These are phyloP conservation scores for Nakazawaea anatomiae DNA, from an alignment of 805 yeast species.

Conservation along the genomic window DNA sequence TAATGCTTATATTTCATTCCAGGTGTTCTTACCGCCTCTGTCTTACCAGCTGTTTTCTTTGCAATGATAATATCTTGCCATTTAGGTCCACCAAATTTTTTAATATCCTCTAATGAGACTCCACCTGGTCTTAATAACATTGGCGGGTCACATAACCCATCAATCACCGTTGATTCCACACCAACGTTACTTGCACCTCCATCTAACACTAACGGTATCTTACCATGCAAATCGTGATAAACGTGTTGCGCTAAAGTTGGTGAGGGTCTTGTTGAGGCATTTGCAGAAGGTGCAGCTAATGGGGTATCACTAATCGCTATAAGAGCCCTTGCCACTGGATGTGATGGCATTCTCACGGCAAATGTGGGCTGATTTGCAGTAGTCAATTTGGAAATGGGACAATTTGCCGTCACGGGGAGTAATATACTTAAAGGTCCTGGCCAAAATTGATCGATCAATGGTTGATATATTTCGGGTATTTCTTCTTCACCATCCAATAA, in stretches of 20 bases:
- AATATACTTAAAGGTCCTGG: constrained; percentile 94
- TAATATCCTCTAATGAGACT: constrained; percentile 71
- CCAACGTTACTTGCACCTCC: constrained; percentile 91
- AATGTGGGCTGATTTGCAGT: constrained; percentile 87
- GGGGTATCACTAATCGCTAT: constrained; percentile 83
- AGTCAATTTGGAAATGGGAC: constrained; percentile 63
- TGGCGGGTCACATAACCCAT: constrained; percentile 83
- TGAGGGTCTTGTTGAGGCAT: constrained; percentile 91
- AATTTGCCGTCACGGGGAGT: constrained; percentile 48
- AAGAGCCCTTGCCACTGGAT: constrained; percentile 86
- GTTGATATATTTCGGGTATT: constrained; percentile 65
- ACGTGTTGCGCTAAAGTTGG: constrained; percentile 91
- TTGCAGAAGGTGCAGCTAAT: constrained; percentile 96
- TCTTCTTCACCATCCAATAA: constrained; percentile 27
- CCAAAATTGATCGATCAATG: constrained; percentile 72
- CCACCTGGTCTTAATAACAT: constrained; percentile 94
- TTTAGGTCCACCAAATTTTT: constrained; percentile 51
- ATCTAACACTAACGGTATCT: constrained; percentile 79
- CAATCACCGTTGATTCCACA: constrained; percentile 90
- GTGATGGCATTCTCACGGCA: constrained; percentile 85
- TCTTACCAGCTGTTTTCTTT: constrained; percentile 54
- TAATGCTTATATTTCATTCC: constrained; percentile 98
- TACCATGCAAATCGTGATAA: constrained; percentile 67
- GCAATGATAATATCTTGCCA: constrained; percentile 68
- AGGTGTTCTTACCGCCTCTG: constrained; percentile 81